These are phyloP conservation scores for Pseudogymnoascus sp. DNA, from an alignment of 2,329 filamentous ascomycete genomes.

Conservation along the genomic window DNA sequence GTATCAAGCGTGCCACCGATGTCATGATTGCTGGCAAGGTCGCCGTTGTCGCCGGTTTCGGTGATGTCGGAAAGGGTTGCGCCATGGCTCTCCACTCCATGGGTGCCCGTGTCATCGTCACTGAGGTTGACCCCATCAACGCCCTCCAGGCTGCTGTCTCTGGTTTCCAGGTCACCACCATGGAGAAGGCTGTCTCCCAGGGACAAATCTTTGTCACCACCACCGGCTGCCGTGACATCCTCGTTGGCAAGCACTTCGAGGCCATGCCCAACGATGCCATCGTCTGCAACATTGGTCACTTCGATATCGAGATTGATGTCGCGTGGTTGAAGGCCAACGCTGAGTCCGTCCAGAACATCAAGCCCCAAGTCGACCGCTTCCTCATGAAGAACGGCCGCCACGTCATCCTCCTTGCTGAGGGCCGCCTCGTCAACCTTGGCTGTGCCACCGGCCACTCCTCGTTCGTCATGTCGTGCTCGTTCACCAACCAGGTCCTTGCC, in stretches of 20 bases:
- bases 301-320: constrained; percentile 99
- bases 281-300: constrained; percentile 99
- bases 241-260: constrained; percentile 87
- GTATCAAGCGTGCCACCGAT: constrained; percentile 99
- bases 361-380: constrained; percentile 99
- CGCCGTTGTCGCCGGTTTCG: constrained; percentile 93
- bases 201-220: constrained; percentile 99
- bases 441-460: constrained; percentile 99
- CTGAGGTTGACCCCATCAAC: constrained; percentile 98
- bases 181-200: constrained; percentile 84
- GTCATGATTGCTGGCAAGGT: constrained; percentile 99
- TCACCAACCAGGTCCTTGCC: constrained; percentile 99
- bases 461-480: constrained; percentile 99
- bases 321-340: constrained; percentile 98
- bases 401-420: constrained; percentile 98
- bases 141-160: constrained; percentile 97
- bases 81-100: constrained; percentile 92
- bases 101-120: constrained; percentile 93
- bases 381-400: constrained; percentile 86
- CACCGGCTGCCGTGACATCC: constrained; percentile 97
- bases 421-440: constrained; percentile 97
- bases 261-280: constrained; percentile 96
- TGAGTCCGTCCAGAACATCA: constrained; percentile 92
- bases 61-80: constrained; percentile 99
- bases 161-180: constrained; percentile 92